Conservation (phyloP, 306 rosid genomes). For the Lathyrus oleraceus region DNA sequence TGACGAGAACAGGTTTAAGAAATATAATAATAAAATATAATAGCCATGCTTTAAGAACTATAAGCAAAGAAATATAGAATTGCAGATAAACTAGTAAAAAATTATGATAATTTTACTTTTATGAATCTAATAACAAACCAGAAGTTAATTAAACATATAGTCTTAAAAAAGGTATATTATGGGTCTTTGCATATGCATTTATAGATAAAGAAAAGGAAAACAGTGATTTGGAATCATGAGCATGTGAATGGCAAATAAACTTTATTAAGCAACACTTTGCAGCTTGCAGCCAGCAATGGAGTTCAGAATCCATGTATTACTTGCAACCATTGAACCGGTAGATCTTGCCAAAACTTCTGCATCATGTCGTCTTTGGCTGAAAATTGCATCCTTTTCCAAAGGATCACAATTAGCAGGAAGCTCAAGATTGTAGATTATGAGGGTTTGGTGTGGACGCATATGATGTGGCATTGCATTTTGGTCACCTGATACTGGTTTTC, state of each 20-base stretch:
- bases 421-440: slow-evolving; percentile 75
- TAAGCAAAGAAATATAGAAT: not conserved
- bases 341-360: slow-evolving; percentile 72
- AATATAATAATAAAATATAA: not conserved
- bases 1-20: not conserved
- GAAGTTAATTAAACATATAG: not conserved
- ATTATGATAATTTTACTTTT: not conserved
- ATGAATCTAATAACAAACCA: not conserved
- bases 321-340: slow-evolving; percentile 63
- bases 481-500: slow-evolving; percentile 66
- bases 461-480: slow-evolving; percentile 31
- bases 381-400: slow-evolving; percentile 37
- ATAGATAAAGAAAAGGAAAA: not conserved
- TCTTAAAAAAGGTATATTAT: not conserved
- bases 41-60: not conserved
- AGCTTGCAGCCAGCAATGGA: slow-evolving; percentile 87
- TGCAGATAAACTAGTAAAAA: not conserved
- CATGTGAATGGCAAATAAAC: slow-evolving; percentile 31
- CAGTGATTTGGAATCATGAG: slow-evolving; percentile 23
- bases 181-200: not conserved
- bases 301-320: slow-evolving; percentile 80
- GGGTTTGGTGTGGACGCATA: slow-evolving; percentile 46
- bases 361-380: slow-evolving; percentile 46
- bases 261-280: slow-evolving; percentile 50
- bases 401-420: slow-evolving; percentile 54